A percentile compares a stretch with the other conserved stretches of the same genome.
These are phyloP conservation scores for Sungouiella thailandica DNA, from an alignment of 805 yeast genomes.

Conservation along the genomic window DNA sequence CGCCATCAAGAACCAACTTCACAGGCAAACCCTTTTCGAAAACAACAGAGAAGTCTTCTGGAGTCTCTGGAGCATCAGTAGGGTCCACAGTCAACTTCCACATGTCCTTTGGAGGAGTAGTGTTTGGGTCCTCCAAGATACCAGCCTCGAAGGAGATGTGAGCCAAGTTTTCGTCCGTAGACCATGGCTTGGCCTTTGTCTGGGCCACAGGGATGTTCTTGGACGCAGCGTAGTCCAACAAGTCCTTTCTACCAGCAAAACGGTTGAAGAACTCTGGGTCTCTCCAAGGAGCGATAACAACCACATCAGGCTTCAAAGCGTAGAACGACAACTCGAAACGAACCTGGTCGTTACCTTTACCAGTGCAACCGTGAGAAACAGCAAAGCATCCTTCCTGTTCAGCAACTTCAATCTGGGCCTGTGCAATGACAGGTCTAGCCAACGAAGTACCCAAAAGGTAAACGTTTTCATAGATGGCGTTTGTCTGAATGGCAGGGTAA, in stretches of 20 bases:
- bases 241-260: slow-evolving; percentile 97
- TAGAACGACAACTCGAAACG: slow-evolving; percentile 96
- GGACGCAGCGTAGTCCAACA: slow-evolving; percentile 87
- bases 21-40: slow-evolving; percentile 86
- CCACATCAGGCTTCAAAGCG: slow-evolving; percentile 95
- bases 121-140: slow-evolving; percentile 96
- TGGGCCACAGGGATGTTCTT: slow-evolving; percentile 94
- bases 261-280: slow-evolving; percentile 89
- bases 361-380: slow-evolving; percentile 98
- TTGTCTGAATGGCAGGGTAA: slow-evolving; percentile 95
- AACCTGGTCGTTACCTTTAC: slow-evolving; percentile 99
- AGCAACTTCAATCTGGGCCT: slow-evolving; percentile 97
- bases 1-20: slow-evolving; percentile 67
- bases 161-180: slow-evolving; percentile 98
- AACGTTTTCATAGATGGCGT: slow-evolving; percentile 97
- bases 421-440: slow-evolving; percentile 98
- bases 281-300: slow-evolving; percentile 99
- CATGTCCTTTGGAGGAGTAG: slow-evolving; percentile 99
- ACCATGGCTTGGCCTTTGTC: slow-evolving; percentile 99
- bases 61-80: slow-evolving; percentile 85
- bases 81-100: slow-evolving; percentile 99
- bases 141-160: slow-evolving; percentile 99
- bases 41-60: slow-evolving; percentile 81
- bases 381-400: slow-evolving; percentile 98
- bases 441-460: slow-evolving; percentile 94